These are phyloP conservation scores for Saposhnikovia divaricata DNA, from an alignment of 129 eudicot genomes.

Conservation along the genomic window DNA sequence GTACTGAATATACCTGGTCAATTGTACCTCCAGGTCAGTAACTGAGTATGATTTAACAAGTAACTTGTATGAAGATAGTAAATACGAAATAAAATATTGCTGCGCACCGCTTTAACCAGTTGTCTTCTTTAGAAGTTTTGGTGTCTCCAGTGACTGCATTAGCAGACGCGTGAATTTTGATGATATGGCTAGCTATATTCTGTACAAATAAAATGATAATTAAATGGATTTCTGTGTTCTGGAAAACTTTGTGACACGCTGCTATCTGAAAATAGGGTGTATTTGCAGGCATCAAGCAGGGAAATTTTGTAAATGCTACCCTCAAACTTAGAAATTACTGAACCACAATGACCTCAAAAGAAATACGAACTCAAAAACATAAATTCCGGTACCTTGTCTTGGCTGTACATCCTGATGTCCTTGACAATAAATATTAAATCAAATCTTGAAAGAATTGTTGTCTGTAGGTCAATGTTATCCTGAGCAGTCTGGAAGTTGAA, in stretches of 20 bases:
- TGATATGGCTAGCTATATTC: constrained; percentile 85
- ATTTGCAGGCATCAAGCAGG: background rate
- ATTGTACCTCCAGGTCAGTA: constrained; percentile 3
- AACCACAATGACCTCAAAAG: background rate
- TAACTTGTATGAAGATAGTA: background rate
- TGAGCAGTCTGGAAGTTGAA: constrained; percentile 78
- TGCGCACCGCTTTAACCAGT: constrained; percentile 83
- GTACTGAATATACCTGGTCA: constrained; percentile 86
- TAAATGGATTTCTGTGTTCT: background rate
- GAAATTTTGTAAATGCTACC: background rate
- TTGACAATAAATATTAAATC: constrained; percentile 92
- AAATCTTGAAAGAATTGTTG: constrained; percentile 95
- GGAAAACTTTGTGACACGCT: background rate
- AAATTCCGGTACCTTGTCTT: constrained; percentile 60
- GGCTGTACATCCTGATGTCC: constrained; percentile 70
- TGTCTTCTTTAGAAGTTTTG: constrained; percentile 62
- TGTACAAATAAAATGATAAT: constrained; percentile 18
- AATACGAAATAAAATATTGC: background rate
- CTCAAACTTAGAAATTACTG: background rate
- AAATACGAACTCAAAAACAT: background rate
- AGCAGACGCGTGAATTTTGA: constrained; percentile 85
- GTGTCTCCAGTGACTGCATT: constrained; percentile 41
- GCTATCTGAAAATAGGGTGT: background rate
- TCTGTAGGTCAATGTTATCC: constrained; percentile 97
- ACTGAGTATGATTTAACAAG: constrained; percentile 1